Base-by-base conservation (phyloP, 2,329 filamentous ascomycete species). In the Penicillium sp. region DNA sequence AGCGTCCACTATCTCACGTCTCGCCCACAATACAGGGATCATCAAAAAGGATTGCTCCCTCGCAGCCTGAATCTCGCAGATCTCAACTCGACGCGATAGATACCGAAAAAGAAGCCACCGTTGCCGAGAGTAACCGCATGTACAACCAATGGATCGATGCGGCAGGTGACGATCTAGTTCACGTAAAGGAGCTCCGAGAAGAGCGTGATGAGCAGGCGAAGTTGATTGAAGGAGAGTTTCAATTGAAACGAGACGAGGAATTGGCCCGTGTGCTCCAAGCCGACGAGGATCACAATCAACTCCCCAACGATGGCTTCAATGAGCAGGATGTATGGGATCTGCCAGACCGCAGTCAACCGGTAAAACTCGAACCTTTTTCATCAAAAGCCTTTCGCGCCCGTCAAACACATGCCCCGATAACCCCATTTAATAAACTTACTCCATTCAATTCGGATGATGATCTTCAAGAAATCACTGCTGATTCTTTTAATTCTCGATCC, bases 181-280 rank as follows among this genome's bases (percentile, higher is more conserved):
- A 35, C 9, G 38, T 74, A 4, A 54, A 57, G 19, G 64, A 61
- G n/a, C 58, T 75, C 12, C 64, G 63, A 43, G 62, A 68, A 31
- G 73, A 76, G 50, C 67, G 73, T 35, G 61, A 49, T 23, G 63
- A 64, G 12, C 53, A 48, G 10, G 58, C 59, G 29, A 54, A 49
- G 19, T 52, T 39, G 2, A 62, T 66, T 50, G 42, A 53, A 23
- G 41, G 38, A 17, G 29, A 53, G 6, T 60, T 54, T 13, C 64
- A 62, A 38, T 33, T 61, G 19, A 57, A 61, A 33, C 68, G 63
- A 35, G 76, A 78, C 56, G 74, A 62, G n/a, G 72, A 73, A 59
- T 65, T 74, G 56, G 77, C 77, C 35, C 71, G 73, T 45, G 69
- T 59, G 27, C 64, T 79, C 13, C 72, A 76, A 60, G 67, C 73